Percentiles rank a stretch among this genome's conserved stretches.
Evolutionary conservation across 371 early-diverging fungal species (phyloP).

Genomic region (Globomyces sp.): DNA sequence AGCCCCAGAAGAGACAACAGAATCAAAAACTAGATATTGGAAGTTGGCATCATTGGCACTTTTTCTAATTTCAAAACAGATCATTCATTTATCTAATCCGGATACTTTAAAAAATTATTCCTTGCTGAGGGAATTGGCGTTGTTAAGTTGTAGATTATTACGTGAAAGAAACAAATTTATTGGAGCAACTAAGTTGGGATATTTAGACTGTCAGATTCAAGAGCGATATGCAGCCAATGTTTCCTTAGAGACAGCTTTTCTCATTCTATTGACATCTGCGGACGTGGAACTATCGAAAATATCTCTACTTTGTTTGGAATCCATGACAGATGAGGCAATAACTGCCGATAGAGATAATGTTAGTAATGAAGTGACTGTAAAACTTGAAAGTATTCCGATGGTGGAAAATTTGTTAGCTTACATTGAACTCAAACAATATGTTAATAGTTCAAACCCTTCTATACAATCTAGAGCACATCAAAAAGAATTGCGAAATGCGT

Average conservation of each 20-base stretch:
- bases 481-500: conserved; percentile 68
- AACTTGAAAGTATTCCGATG: background rate
- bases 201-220: conserved; percentile 26
- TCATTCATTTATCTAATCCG: background rate
- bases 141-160: background rate
- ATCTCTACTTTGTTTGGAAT: conserved; percentile 36
- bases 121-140: background rate
- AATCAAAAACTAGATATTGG: background rate
- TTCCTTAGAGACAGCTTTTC: conserved; percentile 72
- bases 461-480: conserved; percentile 61
- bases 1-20: background rate
- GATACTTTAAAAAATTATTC: background rate
- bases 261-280: conserved; percentile 73
- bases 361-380: background rate
- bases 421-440: background rate
- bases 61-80: background rate
- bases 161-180: background rate
- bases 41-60: background rate
- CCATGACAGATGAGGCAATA: conserved; percentile 50
- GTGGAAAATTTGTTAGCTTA: background rate
- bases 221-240: conserved; percentile 71
- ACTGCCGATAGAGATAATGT: conserved; percentile 33
- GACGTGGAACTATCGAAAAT: conserved; percentile 65
- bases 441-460: background rate
- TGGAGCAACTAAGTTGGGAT: background rate